Evolutionary conservation across 805 yeast genomes (phyloP).

Genomic region (Myxozyma sirexii): DNA sequence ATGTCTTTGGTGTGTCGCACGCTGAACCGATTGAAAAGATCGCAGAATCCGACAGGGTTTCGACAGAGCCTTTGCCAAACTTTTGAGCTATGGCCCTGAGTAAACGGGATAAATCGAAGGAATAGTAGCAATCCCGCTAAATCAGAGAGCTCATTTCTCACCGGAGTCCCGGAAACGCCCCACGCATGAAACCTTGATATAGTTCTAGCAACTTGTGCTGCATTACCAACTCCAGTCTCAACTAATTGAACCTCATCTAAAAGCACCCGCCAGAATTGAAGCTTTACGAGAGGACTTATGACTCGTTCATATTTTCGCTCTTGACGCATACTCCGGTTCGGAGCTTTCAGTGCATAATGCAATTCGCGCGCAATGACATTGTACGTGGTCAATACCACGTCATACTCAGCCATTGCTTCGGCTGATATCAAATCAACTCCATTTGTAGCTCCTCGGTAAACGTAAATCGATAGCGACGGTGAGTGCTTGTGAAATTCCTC

Average conservation of each 20-base stretch:
- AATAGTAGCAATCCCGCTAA: constrained; percentile 71
- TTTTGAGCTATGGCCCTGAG: constrained; percentile 43
- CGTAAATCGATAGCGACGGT: constrained; percentile 60
- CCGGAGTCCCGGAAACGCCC: constrained; percentile 98
- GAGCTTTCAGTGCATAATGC: constrained; percentile 77
- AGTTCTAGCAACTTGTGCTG: constrained; percentile 76
- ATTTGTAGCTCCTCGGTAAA: constrained; percentile 50
- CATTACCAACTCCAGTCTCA: constrained; percentile 67
- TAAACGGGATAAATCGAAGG: constrained; percentile 66
- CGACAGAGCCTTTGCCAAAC: constrained; percentile 48
- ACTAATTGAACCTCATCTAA: constrained; percentile 97
- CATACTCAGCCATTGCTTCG: constrained; percentile 60
- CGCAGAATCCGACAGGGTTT: constrained; percentile 49
- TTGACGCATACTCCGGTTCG: constrained; percentile 45
- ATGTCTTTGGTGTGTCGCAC: constrained; percentile 82
- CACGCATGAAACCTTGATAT: constrained; percentile 88
- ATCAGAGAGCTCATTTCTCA: constrained; percentile 66
- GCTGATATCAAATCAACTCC: constrained; percentile 45
- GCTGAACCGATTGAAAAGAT: constrained; percentile 58
- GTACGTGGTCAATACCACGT: constrained; percentile 81
- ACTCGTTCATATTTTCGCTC: constrained; percentile 31
- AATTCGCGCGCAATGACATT: constrained; percentile 70
- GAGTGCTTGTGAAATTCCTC: constrained; percentile 67
- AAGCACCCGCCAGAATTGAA: constrained; percentile 87
- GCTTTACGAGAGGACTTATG: constrained; percentile 71